phyloP scores from a whole-genome alignment of 2,329 filamentous ascomycete genomes.

The Pestalotiopsis sp. region DNA sequence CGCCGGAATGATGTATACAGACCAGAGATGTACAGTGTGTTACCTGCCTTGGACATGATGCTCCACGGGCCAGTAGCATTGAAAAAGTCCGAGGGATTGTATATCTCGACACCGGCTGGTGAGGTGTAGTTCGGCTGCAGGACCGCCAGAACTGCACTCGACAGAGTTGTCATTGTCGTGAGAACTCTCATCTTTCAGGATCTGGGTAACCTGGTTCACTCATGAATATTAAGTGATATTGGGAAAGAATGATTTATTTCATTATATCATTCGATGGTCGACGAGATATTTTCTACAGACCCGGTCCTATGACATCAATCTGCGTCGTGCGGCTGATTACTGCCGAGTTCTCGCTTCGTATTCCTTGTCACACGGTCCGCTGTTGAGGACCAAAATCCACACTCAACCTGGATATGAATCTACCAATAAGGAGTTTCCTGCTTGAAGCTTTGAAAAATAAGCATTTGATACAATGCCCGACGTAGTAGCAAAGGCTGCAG shows the following conservation, averaged over 20 bases:
- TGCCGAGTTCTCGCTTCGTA: neutral
- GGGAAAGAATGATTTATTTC: no score
- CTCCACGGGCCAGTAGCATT: conserved; percentile 31
- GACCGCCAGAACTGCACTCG: neutral
- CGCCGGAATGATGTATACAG: neutral
- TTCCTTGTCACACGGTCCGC: neutral
- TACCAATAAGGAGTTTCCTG: neutral
- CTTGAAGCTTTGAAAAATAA: no score
- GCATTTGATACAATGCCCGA: no score
- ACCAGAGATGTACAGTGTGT: conserved; percentile 33
- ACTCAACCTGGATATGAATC: neutral
- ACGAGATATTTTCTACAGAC: neutral
- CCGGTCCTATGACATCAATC: neutral
- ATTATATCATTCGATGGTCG: no score
- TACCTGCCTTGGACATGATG: conserved; percentile 30
- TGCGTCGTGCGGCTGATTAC: neutral
- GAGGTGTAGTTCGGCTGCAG: conserved; percentile 30
- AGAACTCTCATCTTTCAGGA: neutral
- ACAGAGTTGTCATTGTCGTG: neutral
- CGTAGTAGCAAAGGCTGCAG: no score
- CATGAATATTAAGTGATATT: no score
- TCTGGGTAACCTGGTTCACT: neutral
- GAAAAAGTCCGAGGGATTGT: conserved; percentile 30
- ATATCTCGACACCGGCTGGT: conserved; percentile 28
- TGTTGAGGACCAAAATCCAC: neutral